Conservation (phyloP, 2,329 filamentous ascomycete species). For the Chaetomium globosum region DNA sequence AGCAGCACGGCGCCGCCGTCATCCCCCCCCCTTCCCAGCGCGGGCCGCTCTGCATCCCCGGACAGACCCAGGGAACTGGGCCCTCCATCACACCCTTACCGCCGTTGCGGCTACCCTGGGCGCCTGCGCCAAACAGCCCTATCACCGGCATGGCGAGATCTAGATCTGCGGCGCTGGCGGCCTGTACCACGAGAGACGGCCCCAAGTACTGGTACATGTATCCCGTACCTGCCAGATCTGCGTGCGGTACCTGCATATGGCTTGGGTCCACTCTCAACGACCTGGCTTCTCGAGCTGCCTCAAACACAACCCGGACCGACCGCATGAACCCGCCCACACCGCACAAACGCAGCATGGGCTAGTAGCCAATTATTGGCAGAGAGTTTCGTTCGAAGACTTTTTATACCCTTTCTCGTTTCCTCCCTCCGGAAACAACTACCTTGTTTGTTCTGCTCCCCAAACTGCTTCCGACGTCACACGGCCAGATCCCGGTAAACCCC, state of each 20-base stretch:
- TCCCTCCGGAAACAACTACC: not conserved
- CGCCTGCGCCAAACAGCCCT: constrained; percentile 29
- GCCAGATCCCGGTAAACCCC: not conserved
- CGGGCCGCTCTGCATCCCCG: constrained; percentile 11
- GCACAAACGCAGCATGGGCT: constrained; percentile 2
- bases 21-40: not conserved
- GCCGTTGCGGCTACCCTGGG: constrained; percentile 26
- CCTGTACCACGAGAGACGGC: constrained; percentile 16
- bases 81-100: constrained; percentile 24
- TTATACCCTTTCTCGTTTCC: constrained; percentile 17
- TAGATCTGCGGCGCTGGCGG: constrained; percentile 21
- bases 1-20: constrained; percentile 9
- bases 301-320: constrained; percentile 19
- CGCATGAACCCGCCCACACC: not conserved
- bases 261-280: constrained; percentile 31
- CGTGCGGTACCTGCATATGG: constrained; percentile 34
- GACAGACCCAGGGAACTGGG: not conserved
- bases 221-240: constrained; percentile 8
- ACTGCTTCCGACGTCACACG: not conserved
- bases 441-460: not conserved
- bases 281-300: constrained; percentile 16
- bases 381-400: not conserved
- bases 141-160: constrained; percentile 27
- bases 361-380: constrained; percentile 2
- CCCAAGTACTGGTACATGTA: constrained; percentile 31